phyloP scores from a whole-genome alignment of 768 basidiomycete species.

The Termitomyces bulborhizus region DNA sequence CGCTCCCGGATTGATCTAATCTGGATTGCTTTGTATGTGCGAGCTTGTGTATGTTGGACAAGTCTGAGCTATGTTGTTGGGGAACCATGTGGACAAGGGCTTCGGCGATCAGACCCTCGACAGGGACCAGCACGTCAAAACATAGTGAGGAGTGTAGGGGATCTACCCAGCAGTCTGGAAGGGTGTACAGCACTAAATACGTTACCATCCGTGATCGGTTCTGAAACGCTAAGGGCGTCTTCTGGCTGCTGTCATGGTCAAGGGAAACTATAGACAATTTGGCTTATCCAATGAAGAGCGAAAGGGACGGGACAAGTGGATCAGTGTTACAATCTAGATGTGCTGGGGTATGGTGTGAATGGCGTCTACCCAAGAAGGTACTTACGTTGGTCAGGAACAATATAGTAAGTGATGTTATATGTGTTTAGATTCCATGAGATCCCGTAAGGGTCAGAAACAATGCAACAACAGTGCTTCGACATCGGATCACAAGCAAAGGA shows the following conservation, averaged over 20 bases:
- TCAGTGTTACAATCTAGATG: background rate
- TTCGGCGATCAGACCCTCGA: slow-evolving; percentile 5
- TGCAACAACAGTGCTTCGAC: background rate
- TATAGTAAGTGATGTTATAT: background rate
- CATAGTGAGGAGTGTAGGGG: background rate
- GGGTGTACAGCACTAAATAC: background rate
- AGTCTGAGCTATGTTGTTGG: background rate
- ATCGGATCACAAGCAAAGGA: background rate
- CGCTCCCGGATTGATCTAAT: background rate
- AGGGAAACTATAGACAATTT: background rate
- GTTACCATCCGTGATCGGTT: slow-evolving; percentile 1
- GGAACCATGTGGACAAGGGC: background rate
- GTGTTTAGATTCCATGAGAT: background rate
- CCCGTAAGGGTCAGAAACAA: background rate
- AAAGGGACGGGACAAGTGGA: background rate
- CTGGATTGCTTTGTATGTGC: background rate
- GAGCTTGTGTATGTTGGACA: background rate
- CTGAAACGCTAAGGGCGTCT: background rate
- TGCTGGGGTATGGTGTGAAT: no score
- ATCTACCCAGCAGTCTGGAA: background rate
- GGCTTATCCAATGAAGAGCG: background rate
- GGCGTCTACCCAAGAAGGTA: background rate
- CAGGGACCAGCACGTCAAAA: background rate
- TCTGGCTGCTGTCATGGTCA: background rate
- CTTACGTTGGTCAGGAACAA: background rate